Evolutionary conservation across 805 yeast genomes (phyloP).

Genomic region (Lipomyces sp.): DNA sequence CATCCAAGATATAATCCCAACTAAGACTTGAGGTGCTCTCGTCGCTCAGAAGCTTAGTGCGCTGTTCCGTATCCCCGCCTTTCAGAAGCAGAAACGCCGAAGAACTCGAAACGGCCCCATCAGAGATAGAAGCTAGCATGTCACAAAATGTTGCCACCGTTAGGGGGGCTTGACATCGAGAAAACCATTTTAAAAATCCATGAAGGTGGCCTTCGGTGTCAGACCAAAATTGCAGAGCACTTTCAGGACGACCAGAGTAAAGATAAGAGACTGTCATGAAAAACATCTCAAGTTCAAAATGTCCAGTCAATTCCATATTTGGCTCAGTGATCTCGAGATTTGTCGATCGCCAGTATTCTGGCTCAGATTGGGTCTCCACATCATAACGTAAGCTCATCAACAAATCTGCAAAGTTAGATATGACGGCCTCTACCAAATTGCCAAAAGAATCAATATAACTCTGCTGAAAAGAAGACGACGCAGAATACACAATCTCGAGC

Average conservation of each 20-base stretch:
- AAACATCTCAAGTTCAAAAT: slow-evolving; percentile 81
- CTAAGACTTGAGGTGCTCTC: slow-evolving; percentile 41
- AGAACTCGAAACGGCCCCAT: slow-evolving; percentile 54
- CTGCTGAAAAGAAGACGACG: slow-evolving; percentile 4
- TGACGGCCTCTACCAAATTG: slow-evolving; percentile 33
- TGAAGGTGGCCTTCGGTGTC: slow-evolving; percentile 61
- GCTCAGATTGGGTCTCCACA: too few relatives aligned
- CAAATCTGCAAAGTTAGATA: slow-evolving; percentile 40
- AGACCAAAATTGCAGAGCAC: slow-evolving; percentile 62
- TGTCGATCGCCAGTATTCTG: too few relatives aligned
- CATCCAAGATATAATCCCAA: slow-evolving; percentile 53
- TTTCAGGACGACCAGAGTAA: slow-evolving; percentile 58
- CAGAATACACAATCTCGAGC: slow-evolving; percentile 1
- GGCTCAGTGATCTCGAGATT: too few relatives aligned
- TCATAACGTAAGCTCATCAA: too few relatives aligned
- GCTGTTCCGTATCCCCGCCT: not conserved
- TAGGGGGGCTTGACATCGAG: slow-evolving; percentile 65
- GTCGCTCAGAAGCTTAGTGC: not conserved
- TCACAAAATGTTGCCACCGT: slow-evolving; percentile 80
- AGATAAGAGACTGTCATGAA: slow-evolving; percentile 70
- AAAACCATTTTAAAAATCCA: slow-evolving; percentile 88
- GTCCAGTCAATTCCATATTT: too few relatives aligned
- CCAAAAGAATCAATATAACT: slow-evolving; percentile 30
- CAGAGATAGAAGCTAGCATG: slow-evolving; percentile 70
- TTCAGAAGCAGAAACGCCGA: slow-evolving; percentile 50